Evolutionary conservation across 495 filamentous ascomycete species (phyloP).

Genomic region (Evernia prunastri): DNA sequence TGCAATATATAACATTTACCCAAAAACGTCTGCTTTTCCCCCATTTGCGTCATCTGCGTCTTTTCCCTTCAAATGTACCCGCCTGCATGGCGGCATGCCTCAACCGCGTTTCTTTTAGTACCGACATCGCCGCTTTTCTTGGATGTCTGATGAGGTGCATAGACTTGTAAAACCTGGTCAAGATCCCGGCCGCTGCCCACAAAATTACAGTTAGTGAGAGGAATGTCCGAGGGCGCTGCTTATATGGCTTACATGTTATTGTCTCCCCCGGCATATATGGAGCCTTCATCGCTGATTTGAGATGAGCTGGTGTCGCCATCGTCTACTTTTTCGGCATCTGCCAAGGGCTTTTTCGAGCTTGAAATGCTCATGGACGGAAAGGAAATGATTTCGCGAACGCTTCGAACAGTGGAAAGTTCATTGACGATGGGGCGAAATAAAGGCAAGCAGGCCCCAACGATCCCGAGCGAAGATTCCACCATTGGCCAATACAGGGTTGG

Average conservation of each 20-base stretch:
- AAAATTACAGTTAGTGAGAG: neutral
- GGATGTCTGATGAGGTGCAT: neutral
- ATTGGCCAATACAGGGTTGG: slow-evolving; percentile 12
- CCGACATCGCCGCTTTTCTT: neutral
- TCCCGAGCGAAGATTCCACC: slow-evolving; percentile 9
- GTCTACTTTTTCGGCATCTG: neutral
- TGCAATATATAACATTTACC: neutral
- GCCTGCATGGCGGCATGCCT: neutral
- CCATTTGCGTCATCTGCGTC: neutral
- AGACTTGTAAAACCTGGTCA: neutral
- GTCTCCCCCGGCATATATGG: neutral
- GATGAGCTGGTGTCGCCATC: neutral
- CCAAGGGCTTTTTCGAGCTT: neutral
- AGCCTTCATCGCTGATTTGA: neutral
- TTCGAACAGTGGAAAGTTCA: neutral
- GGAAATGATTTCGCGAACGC: neutral
- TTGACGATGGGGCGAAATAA: neutral
- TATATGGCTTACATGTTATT: neutral
- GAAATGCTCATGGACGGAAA: neutral
- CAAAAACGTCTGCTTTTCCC: too few relatives aligned
- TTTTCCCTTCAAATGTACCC: neutral
- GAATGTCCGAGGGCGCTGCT: neutral
- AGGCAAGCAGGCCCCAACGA: slow-evolving; percentile 6
- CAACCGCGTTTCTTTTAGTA: slow-evolving; percentile 2
- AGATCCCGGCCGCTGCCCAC: neutral